Conservation (phyloP, 2,329 filamentous ascomycete genomes). For the Lasiodiplodia sp. region DNA sequence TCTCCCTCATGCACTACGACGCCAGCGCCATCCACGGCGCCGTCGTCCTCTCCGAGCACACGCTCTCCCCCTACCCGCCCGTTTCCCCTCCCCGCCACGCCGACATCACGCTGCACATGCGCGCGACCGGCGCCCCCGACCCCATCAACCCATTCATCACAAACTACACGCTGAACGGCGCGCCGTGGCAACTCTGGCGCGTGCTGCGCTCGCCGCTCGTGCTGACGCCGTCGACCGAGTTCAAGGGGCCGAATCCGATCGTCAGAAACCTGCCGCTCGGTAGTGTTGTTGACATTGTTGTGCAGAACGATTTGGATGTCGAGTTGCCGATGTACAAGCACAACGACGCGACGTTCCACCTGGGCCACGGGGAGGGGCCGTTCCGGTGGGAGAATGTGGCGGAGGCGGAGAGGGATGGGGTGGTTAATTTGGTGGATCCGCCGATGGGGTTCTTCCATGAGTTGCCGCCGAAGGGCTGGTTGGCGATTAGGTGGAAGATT, state of each 20-base stretch:
- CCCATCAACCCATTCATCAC: constrained; percentile 34
- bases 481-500: constrained; percentile 34
- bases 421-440: constrained; percentile 32
- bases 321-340: constrained; percentile 34
- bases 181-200: constrained; percentile 35
- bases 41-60: constrained; percentile 18
- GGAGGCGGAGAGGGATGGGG: neutral
- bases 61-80: constrained; percentile 5
- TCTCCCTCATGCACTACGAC: neutral
- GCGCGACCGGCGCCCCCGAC: constrained; percentile 34
- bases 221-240: constrained; percentile 28
- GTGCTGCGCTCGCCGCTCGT: constrained; percentile 32
- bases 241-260: constrained; percentile 32
- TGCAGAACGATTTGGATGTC: constrained; percentile 33
- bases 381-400: neutral
- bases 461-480: constrained; percentile 33
- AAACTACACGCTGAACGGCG: constrained; percentile 35
- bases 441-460: constrained; percentile 33
- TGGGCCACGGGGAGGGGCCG: constrained; percentile 30
- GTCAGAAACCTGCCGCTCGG: constrained; percentile 31
- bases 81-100: constrained; percentile 27
- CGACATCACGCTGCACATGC: constrained; percentile 33
- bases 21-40: neutral
- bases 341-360: constrained; percentile 33
- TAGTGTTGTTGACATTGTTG: constrained; percentile 34